phyloP scores from a whole-genome alignment of 768 basidiomycete genomes.

The Tulasnella sp. region DNA sequence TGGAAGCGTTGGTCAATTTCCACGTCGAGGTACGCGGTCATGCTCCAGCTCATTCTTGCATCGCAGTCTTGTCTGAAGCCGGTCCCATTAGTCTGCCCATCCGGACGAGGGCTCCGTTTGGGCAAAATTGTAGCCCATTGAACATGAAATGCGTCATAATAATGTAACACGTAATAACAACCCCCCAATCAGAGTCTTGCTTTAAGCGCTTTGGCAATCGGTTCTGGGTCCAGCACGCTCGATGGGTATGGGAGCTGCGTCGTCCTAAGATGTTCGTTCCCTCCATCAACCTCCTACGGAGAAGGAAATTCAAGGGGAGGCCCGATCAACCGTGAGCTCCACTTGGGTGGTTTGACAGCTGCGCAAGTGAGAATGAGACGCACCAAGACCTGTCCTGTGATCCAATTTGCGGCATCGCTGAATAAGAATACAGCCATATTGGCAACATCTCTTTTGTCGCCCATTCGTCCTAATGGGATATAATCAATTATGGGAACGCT shows the following conservation, averaged over 20 bases:
- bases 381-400: slow-evolving; percentile 42
- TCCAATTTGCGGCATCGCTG: slow-evolving; percentile 43
- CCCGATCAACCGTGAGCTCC: not conserved
- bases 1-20: slow-evolving; percentile 53
- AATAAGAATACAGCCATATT: slow-evolving; percentile 43
- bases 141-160: not conserved
- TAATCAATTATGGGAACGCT: slow-evolving; percentile 23
- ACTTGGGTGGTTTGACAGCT: too few species aligned
- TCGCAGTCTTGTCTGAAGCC: too few species aligned
- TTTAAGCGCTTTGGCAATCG: slow-evolving; percentile 33
- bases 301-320: not conserved
- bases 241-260: slow-evolving; percentile 27
- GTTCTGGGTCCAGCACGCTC: slow-evolving; percentile 36
- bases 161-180: slow-evolving; percentile 1
- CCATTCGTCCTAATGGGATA: slow-evolving; percentile 35
- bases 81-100: not conserved
- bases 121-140: not conserved
- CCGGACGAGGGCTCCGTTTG: slow-evolving; percentile 16
- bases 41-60: not conserved
- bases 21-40: slow-evolving; percentile 31
- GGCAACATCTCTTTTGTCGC: slow-evolving; percentile 42
- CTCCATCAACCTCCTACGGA: slow-evolving; percentile 24
- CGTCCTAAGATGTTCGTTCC: slow-evolving; percentile 19
- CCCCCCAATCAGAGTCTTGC: slow-evolving; percentile 32
- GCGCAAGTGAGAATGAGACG: slow-evolving; percentile 22